These are phyloP conservation scores for Sporobolomyces phaffii DNA, from an alignment of 768 basidiomycete genomes.

Conservation along the genomic window DNA sequence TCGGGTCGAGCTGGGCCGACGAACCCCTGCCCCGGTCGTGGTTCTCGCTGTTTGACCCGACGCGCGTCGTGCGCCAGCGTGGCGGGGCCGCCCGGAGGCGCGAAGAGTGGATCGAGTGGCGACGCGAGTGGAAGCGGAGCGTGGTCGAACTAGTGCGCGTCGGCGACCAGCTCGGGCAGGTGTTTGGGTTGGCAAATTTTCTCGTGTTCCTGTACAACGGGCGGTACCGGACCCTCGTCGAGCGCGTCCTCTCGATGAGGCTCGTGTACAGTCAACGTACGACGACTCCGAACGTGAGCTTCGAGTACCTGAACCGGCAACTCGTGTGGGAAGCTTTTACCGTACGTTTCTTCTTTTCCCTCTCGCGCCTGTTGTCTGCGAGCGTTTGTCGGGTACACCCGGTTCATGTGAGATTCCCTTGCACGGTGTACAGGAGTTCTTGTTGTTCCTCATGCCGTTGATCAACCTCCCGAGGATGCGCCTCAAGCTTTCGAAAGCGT, in stretches of 20 bases:
- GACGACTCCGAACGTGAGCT: conserved; percentile 77
- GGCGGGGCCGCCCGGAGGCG: conserved; percentile 5
- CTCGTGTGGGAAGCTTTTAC: conserved; percentile 99
- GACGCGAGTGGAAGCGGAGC: conserved; percentile 37
- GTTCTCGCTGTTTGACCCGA: conserved; percentile 19
- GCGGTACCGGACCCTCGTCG: conserved; percentile 79
- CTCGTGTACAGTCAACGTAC: conserved; percentile 66
- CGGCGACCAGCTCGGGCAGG: conserved; percentile 27
- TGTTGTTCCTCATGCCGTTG: conserved; percentile 83
- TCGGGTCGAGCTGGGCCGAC: conserved; percentile 38
- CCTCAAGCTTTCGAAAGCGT: conserved; percentile 53
- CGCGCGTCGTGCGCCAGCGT: not conserved
- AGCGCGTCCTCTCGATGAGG: conserved; percentile 67
- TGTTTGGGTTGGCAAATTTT: conserved; percentile 60
- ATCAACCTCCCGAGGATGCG: conserved; percentile 64
- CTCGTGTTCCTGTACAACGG: conserved; percentile 79
- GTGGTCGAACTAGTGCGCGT: conserved; percentile 35
- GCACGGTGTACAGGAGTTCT: conserved; percentile 67
- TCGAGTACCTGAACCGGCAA: conserved; percentile 98
- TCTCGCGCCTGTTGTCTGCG: not conserved
- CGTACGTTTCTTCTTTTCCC: conserved; percentile 52
- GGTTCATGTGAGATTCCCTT: not conserved
- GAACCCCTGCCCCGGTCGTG: conserved; percentile 34
- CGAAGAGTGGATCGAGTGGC: conserved; percentile 23
- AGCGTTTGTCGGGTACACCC: not conserved